Evolutionary conservation across 2,329 filamentous ascomycete species (phyloP).

Genomic region (Xylariaceae sp.): DNA sequence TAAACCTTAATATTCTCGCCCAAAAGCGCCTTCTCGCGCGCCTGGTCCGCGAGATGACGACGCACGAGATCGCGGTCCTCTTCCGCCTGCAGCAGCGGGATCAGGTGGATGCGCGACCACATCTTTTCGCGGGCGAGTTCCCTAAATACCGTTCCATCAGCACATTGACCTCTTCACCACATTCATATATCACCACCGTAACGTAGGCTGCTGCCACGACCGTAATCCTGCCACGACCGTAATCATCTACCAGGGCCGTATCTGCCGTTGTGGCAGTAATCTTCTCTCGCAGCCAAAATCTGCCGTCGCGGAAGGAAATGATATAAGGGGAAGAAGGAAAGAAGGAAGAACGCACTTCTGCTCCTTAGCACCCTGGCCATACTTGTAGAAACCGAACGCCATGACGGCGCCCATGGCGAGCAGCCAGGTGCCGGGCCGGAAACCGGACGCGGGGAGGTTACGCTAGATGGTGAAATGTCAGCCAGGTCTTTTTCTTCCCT

Average conservation of each 20-base stretch:
- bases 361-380: slow-evolving; percentile 78
- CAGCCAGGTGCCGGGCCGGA: slow-evolving; percentile 76
- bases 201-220: too few relatives aligned
- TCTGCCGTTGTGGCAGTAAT: too few relatives aligned
- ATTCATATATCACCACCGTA: too few relatives aligned
- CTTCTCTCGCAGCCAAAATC: too few relatives aligned
- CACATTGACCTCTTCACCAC: too few relatives aligned
- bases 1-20: slow-evolving; percentile 82
- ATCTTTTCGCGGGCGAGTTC: slow-evolving; percentile 96
- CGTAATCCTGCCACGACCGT: not conserved
- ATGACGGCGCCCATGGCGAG: slow-evolving; percentile 71
- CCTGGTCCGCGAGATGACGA: slow-evolving; percentile 78
- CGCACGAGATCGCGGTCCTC: slow-evolving; percentile 94
- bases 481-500: not conserved
- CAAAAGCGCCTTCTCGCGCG: slow-evolving; percentile 82
- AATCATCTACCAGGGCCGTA: too few relatives aligned
- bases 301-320: too few relatives aligned
- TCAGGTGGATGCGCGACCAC: slow-evolving; percentile 94
- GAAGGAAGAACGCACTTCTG: slow-evolving; percentile 58
- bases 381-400: slow-evolving; percentile 85
- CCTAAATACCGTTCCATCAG: slow-evolving; percentile 43
- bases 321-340: not conserved
- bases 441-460: slow-evolving; percentile 86
- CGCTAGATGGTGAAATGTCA: slow-evolving; percentile 48
- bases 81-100: slow-evolving; percentile 89